Base-by-base conservation (phyloP, 148 eudicot species). In the Dysphania ambrosioides region DNA sequence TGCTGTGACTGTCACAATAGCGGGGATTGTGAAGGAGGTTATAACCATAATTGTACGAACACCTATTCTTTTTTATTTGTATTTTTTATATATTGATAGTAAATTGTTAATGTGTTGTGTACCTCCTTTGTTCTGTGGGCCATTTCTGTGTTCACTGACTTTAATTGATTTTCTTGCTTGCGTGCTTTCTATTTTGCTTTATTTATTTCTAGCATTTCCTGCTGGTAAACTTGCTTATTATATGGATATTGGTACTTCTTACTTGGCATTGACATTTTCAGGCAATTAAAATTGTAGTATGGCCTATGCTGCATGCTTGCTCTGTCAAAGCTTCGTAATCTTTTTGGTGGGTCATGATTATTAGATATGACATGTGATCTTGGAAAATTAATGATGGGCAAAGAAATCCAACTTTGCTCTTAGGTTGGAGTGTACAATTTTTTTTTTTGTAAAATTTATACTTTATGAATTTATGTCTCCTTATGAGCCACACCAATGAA, bases 11-110 rank as follows among this genome's bases (percentile, higher is more conserved):
- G 97, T 95, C 74, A 95, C 97, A 49, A 90, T 95, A 71, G 99
- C 96, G 0, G 97, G 99, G 68, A 91, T 92, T 82, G 99, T 95
- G 72, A 95, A 95, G 87, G 99, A 95, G 83, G 96, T 94, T 84
- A 88, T 95, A 74, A 95, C 99, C 40, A 92, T 92, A 76, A 53
- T 88, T 86, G 99, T 95, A 92, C 73, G 82, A 75, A 24, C 72
- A 35, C 56, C n/a, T n/a, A n/a, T n/a, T n/a, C n/a, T n/a, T n/a
- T n/a, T n/a, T n/a, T n/a, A n/a, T n/a, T n/a, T n/a, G n/a, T n/a
- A n/a, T n/a, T n/a, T n/a, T n/a, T n/a, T n/a, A n/a, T n/a, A n/a
- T 55, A 60, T 23, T 30, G 16, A 9, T 59, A 8, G 38, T 41
- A 56, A 30, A 7, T 51, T 18, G 38, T 41, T 47, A 24, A 4